Conservation (phyloP, 192 early-diverging fungal genomes). For the Podila epigama region DNA sequence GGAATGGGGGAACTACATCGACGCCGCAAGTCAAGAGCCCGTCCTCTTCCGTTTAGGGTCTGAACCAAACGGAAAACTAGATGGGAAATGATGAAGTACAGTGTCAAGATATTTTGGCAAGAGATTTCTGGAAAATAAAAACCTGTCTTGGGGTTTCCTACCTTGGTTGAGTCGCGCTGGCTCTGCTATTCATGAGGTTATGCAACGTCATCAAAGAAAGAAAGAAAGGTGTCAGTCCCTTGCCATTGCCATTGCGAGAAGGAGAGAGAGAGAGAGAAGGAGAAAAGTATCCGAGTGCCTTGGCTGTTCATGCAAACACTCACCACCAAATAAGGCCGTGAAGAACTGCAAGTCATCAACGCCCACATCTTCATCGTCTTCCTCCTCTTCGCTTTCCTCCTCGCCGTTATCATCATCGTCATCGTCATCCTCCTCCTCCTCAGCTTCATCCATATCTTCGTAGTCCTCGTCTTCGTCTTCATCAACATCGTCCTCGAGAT, state of each 20-base stretch:
- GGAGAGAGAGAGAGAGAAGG: neutral
- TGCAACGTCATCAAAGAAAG: neutral
- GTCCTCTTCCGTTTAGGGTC: neutral
- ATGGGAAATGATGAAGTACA: neutral
- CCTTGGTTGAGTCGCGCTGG: neutral
- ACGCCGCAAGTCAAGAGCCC: neutral
- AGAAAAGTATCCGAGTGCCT: neutral
- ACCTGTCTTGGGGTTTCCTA: neutral
- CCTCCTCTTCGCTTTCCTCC: neutral
- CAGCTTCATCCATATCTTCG: slow-evolving; percentile 9
- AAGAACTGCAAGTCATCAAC: slow-evolving; percentile 10
- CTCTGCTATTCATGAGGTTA: no score
- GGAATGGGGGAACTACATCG: slow-evolving; percentile 17
- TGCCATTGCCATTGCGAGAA: no score
- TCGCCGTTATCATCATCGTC: slow-evolving; percentile 9
- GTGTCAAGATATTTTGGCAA: neutral
- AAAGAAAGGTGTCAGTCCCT: neutral
- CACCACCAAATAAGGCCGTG: neutral
- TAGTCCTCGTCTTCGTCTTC: slow-evolving; percentile 37
- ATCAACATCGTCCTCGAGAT: neutral
- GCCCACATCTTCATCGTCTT: slow-evolving; percentile 13
- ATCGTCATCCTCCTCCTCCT: slow-evolving; percentile 13
- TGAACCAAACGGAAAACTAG: slow-evolving; percentile 7
- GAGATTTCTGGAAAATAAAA: neutral
- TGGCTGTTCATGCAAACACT: neutral